Evolutionary conservation across 345 rosid genomes (phyloP).

Genomic region (Linum lewisii): DNA sequence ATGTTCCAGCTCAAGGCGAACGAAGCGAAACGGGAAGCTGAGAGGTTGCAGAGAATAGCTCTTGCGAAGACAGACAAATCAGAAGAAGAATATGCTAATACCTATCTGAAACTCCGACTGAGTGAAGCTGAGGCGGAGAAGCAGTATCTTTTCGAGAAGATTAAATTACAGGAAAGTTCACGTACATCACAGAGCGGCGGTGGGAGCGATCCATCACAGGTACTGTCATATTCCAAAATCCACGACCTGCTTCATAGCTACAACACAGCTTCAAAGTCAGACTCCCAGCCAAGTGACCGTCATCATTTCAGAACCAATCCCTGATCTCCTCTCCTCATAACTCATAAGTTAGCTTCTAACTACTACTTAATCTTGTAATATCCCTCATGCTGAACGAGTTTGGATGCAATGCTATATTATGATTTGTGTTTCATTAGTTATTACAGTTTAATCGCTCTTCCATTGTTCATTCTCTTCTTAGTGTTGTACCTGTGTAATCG

Average conservation of each 20-base stretch:
- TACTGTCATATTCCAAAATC: slow-evolving; percentile 51
- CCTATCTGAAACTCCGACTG: slow-evolving; percentile 71
- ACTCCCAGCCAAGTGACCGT: slow-evolving; percentile 41
- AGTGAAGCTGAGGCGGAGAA: slow-evolving; percentile 99
- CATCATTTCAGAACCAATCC: slow-evolving; percentile 46
- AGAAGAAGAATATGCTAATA: slow-evolving; percentile 87
- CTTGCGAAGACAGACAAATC: slow-evolving; percentile 85
- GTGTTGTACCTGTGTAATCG: no score
- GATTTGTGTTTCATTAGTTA: no score
- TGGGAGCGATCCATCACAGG: slow-evolving; percentile 61
- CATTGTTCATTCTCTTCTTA: no score
- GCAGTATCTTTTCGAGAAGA: slow-evolving; percentile 85
- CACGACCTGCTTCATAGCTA: slow-evolving; percentile 54
- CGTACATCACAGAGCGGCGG: slow-evolving; percentile 43
- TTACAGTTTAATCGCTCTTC: no score
- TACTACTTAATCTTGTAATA: slow-evolving; percentile 5
- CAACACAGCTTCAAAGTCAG: slow-evolving; percentile 39
- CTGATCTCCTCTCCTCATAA: slow-evolving; percentile 11
- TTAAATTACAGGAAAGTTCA: slow-evolving; percentile 79
- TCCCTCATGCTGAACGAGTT: slow-evolving; percentile 8
- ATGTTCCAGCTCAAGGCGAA: slow-evolving; percentile 97
- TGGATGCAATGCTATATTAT: slow-evolving; percentile 17
- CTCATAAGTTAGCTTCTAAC: slow-evolving; percentile 8
- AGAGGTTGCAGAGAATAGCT: slow-evolving; percentile 77
- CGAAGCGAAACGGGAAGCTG: slow-evolving; percentile 87